Percentiles rank a stretch among this genome's conserved stretches.
phyloP scores from a whole-genome alignment of 768 basidiomycete species.

The Mycena chlorophos region DNA sequence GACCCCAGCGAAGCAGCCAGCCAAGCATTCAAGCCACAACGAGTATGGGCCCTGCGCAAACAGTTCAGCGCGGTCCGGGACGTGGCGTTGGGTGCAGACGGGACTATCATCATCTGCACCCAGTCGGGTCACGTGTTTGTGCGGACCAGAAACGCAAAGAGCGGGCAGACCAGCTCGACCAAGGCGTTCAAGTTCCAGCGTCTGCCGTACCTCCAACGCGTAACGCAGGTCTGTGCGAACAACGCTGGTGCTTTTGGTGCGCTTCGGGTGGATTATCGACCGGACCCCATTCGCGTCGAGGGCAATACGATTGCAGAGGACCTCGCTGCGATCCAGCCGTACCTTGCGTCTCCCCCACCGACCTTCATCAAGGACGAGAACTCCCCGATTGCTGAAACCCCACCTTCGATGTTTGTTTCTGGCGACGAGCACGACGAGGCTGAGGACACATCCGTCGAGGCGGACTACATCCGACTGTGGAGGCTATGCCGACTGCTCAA shows the following conservation, averaged over 20 bases:
- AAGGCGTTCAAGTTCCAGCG: constrained; percentile 79
- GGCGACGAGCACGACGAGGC: constrained; percentile 34
- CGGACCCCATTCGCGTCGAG: constrained; percentile 51
- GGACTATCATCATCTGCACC: constrained; percentile 88
- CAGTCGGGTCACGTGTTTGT: constrained; percentile 93
- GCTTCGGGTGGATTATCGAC: constrained; percentile 69
- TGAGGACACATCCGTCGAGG: constrained; percentile 39
- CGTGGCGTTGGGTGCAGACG: constrained; percentile 85
- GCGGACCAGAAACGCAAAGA: constrained; percentile 57
- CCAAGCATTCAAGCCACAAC: constrained; percentile 70
- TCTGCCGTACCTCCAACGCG: constrained; percentile 81
- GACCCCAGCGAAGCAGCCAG: constrained; percentile 33
- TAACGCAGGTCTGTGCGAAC: constrained; percentile 80
- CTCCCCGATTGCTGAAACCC: not conserved
- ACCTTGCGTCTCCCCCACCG: constrained; percentile 32
- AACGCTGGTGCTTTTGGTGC: constrained; percentile 88
- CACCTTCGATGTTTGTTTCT: constrained; percentile 5
- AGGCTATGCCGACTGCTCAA: constrained; percentile 36
- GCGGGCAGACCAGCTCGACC: constrained; percentile 27
- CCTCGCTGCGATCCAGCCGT: constrained; percentile 67
- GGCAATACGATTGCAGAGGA: constrained; percentile 67
- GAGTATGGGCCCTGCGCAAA: constrained; percentile 87
- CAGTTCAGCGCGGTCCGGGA: constrained; percentile 88
- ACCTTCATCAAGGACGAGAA: constrained; percentile 9
- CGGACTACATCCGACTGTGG: constrained; percentile 37